Evolutionary conservation across 257 asterid genomes (phyloP).

Genomic region (Solanum arcanum): DNA sequence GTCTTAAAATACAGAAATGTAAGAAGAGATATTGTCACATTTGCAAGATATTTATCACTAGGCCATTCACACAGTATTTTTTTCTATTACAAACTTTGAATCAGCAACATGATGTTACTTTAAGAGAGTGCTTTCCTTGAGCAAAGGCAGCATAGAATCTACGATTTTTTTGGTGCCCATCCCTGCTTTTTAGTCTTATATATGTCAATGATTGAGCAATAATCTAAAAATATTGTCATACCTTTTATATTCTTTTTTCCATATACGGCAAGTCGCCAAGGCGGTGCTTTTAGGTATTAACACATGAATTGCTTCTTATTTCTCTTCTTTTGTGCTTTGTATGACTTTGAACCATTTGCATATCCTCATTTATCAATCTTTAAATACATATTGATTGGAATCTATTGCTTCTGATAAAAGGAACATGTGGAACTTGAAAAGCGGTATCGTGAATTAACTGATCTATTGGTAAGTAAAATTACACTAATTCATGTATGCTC

Average conservation of each 20-base stretch:
- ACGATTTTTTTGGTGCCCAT: neutral
- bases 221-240: neutral
- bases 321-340: neutral
- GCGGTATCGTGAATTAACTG: slow-evolving; percentile 97
- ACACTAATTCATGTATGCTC: neutral
- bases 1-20: neutral
- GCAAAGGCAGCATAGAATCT: neutral
- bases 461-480: slow-evolving; percentile 57
- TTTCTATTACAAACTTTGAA: neutral
- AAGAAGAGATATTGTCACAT: neutral
- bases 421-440: slow-evolving; percentile 98
- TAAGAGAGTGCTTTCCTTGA: neutral
- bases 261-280: neutral
- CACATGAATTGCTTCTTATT: neutral
- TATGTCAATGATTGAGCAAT: neutral
- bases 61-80: neutral
- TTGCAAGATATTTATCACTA: neutral
- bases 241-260: neutral
- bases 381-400: neutral
- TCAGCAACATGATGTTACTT: neutral
- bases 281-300: neutral
- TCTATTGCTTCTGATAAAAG: slow-evolving; percentile 22
- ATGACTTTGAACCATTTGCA: neutral
- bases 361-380: neutral
- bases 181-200: neutral